These are phyloP conservation scores for Wakefieldia striispora DNA, from an alignment of 768 basidiomycete species.

Conservation along the genomic window DNA sequence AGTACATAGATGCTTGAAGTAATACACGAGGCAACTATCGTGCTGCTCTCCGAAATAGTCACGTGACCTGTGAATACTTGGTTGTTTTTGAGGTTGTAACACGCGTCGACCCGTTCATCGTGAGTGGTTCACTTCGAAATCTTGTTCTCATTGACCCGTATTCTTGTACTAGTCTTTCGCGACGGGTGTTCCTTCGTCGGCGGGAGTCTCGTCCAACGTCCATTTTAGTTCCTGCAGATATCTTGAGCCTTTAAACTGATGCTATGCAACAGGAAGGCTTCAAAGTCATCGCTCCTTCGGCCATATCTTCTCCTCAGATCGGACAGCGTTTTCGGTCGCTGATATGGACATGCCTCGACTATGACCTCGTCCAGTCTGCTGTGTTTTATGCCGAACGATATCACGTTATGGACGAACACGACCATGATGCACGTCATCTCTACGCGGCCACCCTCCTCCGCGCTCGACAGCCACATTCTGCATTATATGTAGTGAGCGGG, in stretches of 20 bases:
- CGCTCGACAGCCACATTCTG: constrained; percentile 71
- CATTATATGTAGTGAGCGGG: constrained; percentile 64
- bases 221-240: constrained; percentile 18
- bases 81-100: constrained; percentile 21
- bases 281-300: constrained; percentile 31
- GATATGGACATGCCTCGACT: constrained; percentile 83
- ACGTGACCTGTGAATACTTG: constrained; percentile 27
- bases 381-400: constrained; percentile 90
- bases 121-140: constrained; percentile 21
- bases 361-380: constrained; percentile 73
- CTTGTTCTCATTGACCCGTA: constrained; percentile 9
- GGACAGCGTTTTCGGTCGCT: constrained; percentile 68
- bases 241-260: constrained; percentile 34
- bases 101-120: constrained; percentile 18
- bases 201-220: constrained; percentile 12
- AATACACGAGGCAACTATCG: not conserved
- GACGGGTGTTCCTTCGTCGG: constrained; percentile 10
- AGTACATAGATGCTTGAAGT: not conserved
- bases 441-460: constrained; percentile 77
- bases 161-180: constrained; percentile 5
- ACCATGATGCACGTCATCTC: constrained; percentile 82
- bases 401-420: constrained; percentile 62
- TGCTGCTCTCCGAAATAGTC: constrained; percentile 11
- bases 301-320: constrained; percentile 53
- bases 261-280: constrained; percentile 57